Evolutionary conservation across 345 rosid genomes (phyloP), one percentile per base, ranked within the genome.

Genomic region (Trapa incisa): DNA sequence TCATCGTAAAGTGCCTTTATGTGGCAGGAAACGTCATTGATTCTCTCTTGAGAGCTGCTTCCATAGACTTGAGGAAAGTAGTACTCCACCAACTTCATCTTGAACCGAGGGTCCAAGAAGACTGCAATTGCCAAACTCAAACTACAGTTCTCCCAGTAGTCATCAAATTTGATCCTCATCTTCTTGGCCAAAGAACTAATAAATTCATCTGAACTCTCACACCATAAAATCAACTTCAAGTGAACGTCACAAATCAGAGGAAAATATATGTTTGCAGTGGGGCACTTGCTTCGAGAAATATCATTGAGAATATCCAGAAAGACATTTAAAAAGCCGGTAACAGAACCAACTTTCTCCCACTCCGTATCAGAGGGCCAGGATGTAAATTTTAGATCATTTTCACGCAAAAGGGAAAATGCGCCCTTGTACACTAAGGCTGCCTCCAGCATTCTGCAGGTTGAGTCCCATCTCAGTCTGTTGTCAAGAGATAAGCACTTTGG

Each of bases 51-150:
- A 63, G 87, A 80, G 74, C 80, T 77, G 29, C 65, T 70, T 10
- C 82, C 88, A 61, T 84, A 90, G 33, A 90, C 71, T 67, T 76
- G 82, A 1, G 88, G 84, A 63, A 84, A 88, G 70, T 88, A 90
- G 69, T 87, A 88, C 61, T 88, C 92, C 48, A 86, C 81, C 71
- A 90, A 71, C 82, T 82, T 86, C 89, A 90, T 80, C 75, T 87
- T 87, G 79, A 82, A 90, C 33, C 92, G 79, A n/a, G 95, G 95
- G 78, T 90, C 97, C 74, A 90, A 73, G 79, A 88, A 83, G 52
- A 87, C 84, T 6, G 92, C 87, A 47, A 88, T 81, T 62, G 95
- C 95, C 65, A 88, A 73, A 65, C 82, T 78, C 71, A 85, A 70
- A 74, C 79, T 75, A 76, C 93, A 86, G 66, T 80, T 90, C 36